Evolutionary conservation across 129 eudicot species (phyloP).

Genomic region (Mikania micrantha): DNA sequence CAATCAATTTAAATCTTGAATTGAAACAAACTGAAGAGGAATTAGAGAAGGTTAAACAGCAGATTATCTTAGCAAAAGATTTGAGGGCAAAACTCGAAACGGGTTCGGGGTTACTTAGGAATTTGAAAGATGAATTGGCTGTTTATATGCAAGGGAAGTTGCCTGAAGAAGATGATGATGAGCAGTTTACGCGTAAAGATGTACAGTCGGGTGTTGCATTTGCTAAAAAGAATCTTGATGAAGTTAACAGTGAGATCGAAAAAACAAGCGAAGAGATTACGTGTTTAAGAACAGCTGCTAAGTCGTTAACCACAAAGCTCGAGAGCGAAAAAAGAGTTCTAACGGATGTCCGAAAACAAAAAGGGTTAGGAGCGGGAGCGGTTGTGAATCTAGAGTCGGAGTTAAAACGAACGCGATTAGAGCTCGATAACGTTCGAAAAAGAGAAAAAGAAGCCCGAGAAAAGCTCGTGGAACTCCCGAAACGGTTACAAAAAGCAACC

Average conservation of each 20-base stretch:
- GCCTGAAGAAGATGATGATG: slow-evolving; percentile 21
- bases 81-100: slow-evolving; percentile 51
- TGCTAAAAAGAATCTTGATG: slow-evolving; percentile 68
- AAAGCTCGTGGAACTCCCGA: slow-evolving; percentile 61
- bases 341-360: slow-evolving; percentile 55
- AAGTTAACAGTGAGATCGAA: slow-evolving; percentile 52
- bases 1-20: slow-evolving; percentile 44
- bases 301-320: slow-evolving; percentile 54
- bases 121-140: slow-evolving; percentile 64
- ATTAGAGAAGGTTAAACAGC: slow-evolving; percentile 42
- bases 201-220: slow-evolving; percentile 34
- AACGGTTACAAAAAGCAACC: slow-evolving; percentile 58
- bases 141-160: slow-evolving; percentile 74
- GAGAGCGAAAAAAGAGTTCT: slow-evolving; percentile 62
- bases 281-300: slow-evolving; percentile 53
- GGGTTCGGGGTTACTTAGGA: slow-evolving; percentile 45
- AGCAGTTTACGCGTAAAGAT: slow-evolving; percentile 36
- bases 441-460: slow-evolving; percentile 68
- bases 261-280: slow-evolving; percentile 52
- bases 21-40: slow-evolving; percentile 63
- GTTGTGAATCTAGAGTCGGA: slow-evolving; percentile 81
- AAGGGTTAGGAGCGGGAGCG: slow-evolving; percentile 74
- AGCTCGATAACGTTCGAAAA: slow-evolving; percentile 40
- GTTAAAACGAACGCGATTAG: slow-evolving; percentile 44
- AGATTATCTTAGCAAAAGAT: slow-evolving; percentile 44